phyloP scores from a whole-genome alignment of 768 basidiomycete genomes.

The Ramaria sp. region DNA sequence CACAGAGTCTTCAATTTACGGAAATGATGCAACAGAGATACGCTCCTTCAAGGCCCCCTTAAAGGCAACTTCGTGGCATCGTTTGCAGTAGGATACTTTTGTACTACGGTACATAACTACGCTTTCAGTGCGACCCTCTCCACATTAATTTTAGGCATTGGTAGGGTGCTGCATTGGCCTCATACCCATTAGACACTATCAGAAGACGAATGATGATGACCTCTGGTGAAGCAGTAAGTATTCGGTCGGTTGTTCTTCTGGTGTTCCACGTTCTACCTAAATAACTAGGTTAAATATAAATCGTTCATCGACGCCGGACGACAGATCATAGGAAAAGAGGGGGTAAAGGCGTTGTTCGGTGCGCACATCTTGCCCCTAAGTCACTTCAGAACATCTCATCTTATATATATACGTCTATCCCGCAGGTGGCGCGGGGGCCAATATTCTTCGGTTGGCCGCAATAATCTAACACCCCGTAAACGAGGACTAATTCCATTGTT shows the following conservation, averaged over 20 bases:
- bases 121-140: background rate
- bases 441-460: slow-evolving; percentile 2
- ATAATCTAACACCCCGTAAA: background rate
- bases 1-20: background rate
- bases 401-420: background rate
- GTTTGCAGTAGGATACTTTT: slow-evolving; percentile 30
- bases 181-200: slow-evolving; percentile 36
- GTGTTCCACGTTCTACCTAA: background rate
- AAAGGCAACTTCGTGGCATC: slow-evolving; percentile 30
- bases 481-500: background rate
- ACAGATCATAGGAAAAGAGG: slow-evolving; percentile 32
- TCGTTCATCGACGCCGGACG: slow-evolving; percentile 28
- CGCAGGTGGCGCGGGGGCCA: slow-evolving; percentile 10
- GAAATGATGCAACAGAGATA: slow-evolving; percentile 16
- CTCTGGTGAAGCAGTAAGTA: slow-evolving; percentile 23
- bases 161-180: slow-evolving; percentile 26
- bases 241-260: background rate
- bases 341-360: slow-evolving; percentile 27
- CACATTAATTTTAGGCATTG: background rate
- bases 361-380: slow-evolving; percentile 7
- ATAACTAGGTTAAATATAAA: slow-evolving; percentile 26
- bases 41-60: slow-evolving; percentile 27
- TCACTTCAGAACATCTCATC: background rate
- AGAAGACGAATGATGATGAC: slow-evolving; percentile 40
- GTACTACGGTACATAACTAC: slow-evolving; percentile 24